Percentiles rank a stretch among this genome's conserved stretches.
These are phyloP conservation scores for Basidiobolus meristosporus DNA, from an alignment of 371 early-diverging fungal species.

Conservation along the genomic window DNA sequence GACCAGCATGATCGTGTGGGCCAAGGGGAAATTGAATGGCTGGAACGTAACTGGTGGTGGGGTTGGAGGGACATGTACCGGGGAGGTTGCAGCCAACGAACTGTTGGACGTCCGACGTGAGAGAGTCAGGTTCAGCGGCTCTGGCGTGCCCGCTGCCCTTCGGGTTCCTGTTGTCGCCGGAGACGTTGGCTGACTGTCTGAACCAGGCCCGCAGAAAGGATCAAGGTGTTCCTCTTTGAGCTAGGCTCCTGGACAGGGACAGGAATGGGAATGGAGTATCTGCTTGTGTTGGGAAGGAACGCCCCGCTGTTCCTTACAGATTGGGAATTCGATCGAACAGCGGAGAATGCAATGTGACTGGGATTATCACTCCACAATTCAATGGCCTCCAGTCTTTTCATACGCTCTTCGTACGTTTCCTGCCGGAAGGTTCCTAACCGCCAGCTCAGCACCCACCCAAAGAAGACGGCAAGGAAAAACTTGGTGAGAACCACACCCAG, in stretches of 20 bases:
- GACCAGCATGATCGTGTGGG: slow-evolving; percentile 53
- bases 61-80: slow-evolving; percentile 29
- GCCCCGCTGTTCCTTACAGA: too few species aligned
- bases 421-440: slow-evolving; percentile 47
- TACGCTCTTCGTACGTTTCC: slow-evolving; percentile 37
- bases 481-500: slow-evolving; percentile 58
- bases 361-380: slow-evolving; percentile 32
- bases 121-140: slow-evolving; percentile 36
- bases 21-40: slow-evolving; percentile 50
- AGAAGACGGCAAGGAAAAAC: slow-evolving; percentile 62
- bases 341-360: too few species aligned
- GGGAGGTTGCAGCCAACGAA: slow-evolving; percentile 10
- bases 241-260: too few species aligned
- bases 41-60: slow-evolving; percentile 40
- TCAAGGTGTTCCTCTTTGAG: too few species aligned
- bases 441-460: slow-evolving; percentile 63
- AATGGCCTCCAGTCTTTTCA: slow-evolving; percentile 27
- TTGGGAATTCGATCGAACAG: too few species aligned
- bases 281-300: too few species aligned
- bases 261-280: too few species aligned
- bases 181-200: background rate
- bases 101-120: background rate
- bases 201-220: too few species aligned
- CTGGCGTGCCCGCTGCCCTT: slow-evolving; percentile 38
- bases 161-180: slow-evolving; percentile 5